phyloP scores from a whole-genome alignment of 129 eudicot species.

The Rutidosis leptorrhynchoides region DNA sequence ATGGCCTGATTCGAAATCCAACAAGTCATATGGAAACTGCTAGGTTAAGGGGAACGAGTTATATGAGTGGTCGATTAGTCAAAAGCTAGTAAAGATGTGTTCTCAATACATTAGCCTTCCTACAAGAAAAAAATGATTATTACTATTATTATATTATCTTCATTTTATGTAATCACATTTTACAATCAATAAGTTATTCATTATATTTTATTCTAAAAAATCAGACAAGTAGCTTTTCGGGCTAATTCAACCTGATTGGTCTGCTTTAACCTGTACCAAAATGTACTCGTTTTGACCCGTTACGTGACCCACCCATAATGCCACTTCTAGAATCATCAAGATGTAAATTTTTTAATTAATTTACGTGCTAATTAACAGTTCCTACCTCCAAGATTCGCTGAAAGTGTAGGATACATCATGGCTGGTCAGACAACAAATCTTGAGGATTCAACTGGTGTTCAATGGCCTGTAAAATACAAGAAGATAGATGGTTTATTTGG shows the following conservation, averaged over 20 bases:
- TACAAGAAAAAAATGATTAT: neutral
- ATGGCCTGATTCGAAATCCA: neutral
- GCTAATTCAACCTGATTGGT: neutral
- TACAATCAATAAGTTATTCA: neutral
- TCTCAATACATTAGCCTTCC: neutral
- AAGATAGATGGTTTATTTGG: constrained; percentile 39
- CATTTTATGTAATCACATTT: neutral
- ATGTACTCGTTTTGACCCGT: neutral
- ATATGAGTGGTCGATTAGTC: neutral
- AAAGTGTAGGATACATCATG: constrained; percentile 18
- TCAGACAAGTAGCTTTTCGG: neutral
- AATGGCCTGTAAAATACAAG: constrained; percentile 42
- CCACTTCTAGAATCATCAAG: neutral
- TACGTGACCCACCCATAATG: neutral
- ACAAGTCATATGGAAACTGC: neutral
- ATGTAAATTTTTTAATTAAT: constrained; percentile 12
- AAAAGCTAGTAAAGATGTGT: neutral
- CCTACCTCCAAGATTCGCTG: constrained; percentile 56
- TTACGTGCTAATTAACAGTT: constrained; percentile 37
- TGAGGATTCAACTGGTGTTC: constrained; percentile 54
- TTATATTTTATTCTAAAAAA: neutral
- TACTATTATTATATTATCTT: no score
- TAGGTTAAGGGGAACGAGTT: neutral
- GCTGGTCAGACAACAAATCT: constrained; percentile 35
- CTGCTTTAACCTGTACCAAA: neutral